Evolutionary conservation across 140 eudicot species (phyloP).

Genomic region (Oenanthe javanica): DNA sequence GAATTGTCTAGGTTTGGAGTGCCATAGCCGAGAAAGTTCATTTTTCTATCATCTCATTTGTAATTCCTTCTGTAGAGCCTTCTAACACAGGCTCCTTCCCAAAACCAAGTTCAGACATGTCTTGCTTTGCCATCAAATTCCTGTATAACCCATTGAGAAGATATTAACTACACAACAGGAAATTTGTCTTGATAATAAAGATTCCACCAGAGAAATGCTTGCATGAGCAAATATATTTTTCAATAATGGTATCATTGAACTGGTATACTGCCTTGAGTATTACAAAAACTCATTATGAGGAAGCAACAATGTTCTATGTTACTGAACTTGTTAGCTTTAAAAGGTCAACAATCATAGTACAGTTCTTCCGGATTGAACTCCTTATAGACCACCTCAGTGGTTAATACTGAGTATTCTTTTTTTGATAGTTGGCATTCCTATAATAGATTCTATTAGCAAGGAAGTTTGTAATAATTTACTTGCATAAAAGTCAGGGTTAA

Average conservation of each 20-base stretch:
- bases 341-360: neutral
- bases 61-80: constrained; percentile 23
- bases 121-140: constrained; percentile 87
- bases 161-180: neutral
- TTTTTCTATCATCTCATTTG: constrained; percentile 14
- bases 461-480: neutral
- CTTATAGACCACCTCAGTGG: neutral
- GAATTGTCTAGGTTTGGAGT: neutral
- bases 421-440: neutral
- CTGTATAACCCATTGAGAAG: constrained; percentile 20
- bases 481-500: neutral
- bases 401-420: neutral
- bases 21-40: constrained; percentile 4
- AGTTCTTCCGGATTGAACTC: neutral
- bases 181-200: neutral
- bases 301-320: neutral
- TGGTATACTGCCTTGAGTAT: neutral
- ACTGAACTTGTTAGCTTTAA: neutral
- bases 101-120: constrained; percentile 71
- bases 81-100: constrained; percentile 27
- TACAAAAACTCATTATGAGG: too few relatives aligned
- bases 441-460: neutral
- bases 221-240: neutral
- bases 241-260: neutral
- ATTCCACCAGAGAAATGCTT: neutral